These are phyloP conservation scores for Penicillium palitans DNA, from an alignment of 2,329 filamentous ascomycete species.

Conservation along the genomic window DNA sequence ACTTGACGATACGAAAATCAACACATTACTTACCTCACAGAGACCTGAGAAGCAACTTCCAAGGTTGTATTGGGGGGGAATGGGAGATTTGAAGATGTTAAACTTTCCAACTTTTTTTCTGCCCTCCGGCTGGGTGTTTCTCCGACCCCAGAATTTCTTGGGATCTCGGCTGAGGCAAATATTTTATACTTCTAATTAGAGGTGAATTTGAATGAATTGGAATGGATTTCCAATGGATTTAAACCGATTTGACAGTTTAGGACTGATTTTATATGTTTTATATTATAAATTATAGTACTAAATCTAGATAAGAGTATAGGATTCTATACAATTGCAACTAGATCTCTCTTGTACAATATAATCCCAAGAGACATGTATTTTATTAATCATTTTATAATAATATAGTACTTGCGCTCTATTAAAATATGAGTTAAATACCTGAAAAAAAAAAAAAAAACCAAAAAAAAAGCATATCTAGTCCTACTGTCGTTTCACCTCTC, in stretches of 20 bases:
- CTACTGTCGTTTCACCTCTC: not conserved
- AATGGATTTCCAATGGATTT: not conserved
- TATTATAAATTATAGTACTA: not conserved
- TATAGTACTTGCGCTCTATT: not conserved
- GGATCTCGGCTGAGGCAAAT: not conserved
- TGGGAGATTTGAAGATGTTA: conserved; percentile 8
- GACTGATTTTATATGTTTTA: not conserved
- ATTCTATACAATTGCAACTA: not conserved
- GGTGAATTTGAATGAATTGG: not conserved
- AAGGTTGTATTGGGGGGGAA: conserved; percentile 11
- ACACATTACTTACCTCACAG: conserved; percentile 22
- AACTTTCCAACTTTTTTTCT: conserved; percentile 27
- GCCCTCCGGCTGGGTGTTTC: conserved; percentile 26
- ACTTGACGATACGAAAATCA: not conserved
- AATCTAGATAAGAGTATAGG: not conserved
- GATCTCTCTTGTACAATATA: not conserved
- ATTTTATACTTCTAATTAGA: not conserved
- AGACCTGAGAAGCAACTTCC: conserved; percentile 26
- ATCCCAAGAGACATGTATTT: too few relatives aligned
- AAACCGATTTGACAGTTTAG: not conserved
- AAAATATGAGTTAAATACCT: not conserved
- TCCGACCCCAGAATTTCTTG: conserved; percentile 20
- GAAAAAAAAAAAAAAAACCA: too few relatives aligned
- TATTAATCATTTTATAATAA: not conserved
- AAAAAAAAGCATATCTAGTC: too few relatives aligned